Conservation (phyloP, 2,329 filamentous ascomycete genomes). For the Fusarium sp. region DNA sequence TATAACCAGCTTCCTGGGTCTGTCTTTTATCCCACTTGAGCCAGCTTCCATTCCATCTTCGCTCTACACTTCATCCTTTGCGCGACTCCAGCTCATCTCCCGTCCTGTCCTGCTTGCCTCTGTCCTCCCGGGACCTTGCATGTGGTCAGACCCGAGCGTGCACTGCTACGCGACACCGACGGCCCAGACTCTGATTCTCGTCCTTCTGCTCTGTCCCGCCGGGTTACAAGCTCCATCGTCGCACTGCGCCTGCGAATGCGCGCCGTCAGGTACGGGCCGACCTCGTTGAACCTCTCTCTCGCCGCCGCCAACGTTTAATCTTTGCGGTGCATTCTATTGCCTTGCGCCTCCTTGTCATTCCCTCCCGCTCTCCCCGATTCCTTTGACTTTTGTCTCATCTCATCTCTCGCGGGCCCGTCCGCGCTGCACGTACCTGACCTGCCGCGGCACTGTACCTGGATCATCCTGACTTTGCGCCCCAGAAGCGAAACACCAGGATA, state of each 20-base stretch:
- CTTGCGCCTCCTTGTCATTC: slow-evolving; percentile 9
- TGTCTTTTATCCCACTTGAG: slow-evolving; percentile 31
- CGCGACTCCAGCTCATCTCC: slow-evolving; percentile 11
- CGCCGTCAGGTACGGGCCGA: slow-evolving; percentile 40
- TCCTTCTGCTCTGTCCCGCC: not conserved
- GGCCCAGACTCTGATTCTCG: slow-evolving; percentile 16
- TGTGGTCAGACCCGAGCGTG: slow-evolving; percentile 27
- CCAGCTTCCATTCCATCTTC: slow-evolving; percentile 6
- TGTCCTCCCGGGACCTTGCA: slow-evolving; percentile 34
- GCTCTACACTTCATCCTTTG: not conserved
- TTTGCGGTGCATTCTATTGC: not conserved
- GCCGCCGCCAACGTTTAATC: slow-evolving; percentile 11
- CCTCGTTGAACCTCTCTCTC: slow-evolving; percentile 9
- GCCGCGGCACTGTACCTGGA: slow-evolving; percentile 31
- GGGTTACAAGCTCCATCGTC: slow-evolving; percentile 10
- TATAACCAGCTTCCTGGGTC: slow-evolving; percentile 29
- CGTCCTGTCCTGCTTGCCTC: slow-evolving; percentile 26
- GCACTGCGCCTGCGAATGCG: slow-evolving; percentile 38
- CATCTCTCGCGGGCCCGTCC: slow-evolving; percentile 35
- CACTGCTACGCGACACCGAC: slow-evolving; percentile 25
- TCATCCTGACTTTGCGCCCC: slow-evolving; percentile 44
- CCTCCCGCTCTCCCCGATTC: not conserved
- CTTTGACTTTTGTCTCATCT: slow-evolving; percentile 5
- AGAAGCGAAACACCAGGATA: slow-evolving; percentile 48
- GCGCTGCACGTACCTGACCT: slow-evolving; percentile 39